Percentiles rank a stretch among this genome's conserved stretches.
Conservation (phyloP, 805 yeast genomes). For the Pichia heedii region DNA sequence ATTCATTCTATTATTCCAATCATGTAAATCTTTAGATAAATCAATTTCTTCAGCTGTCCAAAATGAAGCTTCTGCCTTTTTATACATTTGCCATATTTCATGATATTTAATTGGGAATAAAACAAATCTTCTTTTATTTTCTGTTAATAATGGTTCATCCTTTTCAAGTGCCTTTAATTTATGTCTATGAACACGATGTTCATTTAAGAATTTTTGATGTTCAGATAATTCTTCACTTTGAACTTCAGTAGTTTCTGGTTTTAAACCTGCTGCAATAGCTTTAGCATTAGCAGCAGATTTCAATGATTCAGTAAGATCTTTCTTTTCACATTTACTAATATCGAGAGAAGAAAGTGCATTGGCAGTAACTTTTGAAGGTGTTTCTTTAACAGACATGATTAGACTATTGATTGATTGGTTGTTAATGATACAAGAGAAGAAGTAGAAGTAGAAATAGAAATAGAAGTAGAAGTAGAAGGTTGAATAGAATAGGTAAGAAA, state of each 20-base stretch:
- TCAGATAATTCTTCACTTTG: conserved; percentile 24
- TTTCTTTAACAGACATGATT: conserved; percentile 56
- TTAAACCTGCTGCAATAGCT: conserved; percentile 17
- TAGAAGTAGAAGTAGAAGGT: neutral
- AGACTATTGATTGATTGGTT: too few relatives aligned
- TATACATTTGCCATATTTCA: conserved; percentile 98
- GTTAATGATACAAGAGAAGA: neutral
- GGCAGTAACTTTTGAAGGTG: conserved; percentile 64
- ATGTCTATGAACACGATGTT: conserved; percentile 66
- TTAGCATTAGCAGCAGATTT: conserved; percentile 33
- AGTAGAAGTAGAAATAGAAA: neutral
- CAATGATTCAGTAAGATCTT: conserved; percentile 34
- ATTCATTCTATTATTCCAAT: conserved; percentile 85
- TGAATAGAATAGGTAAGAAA: neutral
- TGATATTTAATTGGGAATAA: conserved; percentile 94
- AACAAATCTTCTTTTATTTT: conserved; percentile 84
- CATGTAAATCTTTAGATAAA: conserved; percentile 80
- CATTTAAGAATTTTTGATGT: conserved; percentile 49
- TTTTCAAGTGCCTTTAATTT: conserved; percentile 64
- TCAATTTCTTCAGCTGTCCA: conserved; percentile 99
- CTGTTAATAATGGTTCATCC: conserved; percentile 80
- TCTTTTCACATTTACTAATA: conserved; percentile 32
- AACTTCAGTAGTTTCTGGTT: conserved; percentile 11
- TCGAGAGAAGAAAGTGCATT: conserved; percentile 45
- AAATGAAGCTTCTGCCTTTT: conserved; percentile 95